Base-by-base conservation (phyloP, 371 early-diverging fungal genomes). In the Basidiobolus meristosporus region DNA sequence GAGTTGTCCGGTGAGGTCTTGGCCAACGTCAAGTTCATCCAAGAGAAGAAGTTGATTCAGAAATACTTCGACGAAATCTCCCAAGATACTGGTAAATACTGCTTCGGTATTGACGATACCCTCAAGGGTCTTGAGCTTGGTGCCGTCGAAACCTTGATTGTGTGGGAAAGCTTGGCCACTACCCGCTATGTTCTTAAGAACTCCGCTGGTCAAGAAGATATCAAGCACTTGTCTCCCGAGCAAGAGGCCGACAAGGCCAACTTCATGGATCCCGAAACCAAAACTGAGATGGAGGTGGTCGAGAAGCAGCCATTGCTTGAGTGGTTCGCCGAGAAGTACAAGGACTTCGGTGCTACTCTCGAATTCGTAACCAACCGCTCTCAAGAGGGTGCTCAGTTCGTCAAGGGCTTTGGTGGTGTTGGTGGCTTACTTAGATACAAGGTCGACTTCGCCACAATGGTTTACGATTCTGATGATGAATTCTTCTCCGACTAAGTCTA, bases 391-490 rank as follows among this genome's bases (percentile, higher is more conserved):
- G 75, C 92, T 28, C 98, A 99, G 61, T 99, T 99, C 69, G 90
- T 95, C 40, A 85, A 85, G 57, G 99, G 98, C 19, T 99, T 99
- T 68, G 99, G 99, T 63, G 99, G 99, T 38, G 89, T 99, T 48
- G 99, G 99, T 36, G 99, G 97, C 22, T 59, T 98, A 21, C 72
- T 99, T 41, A 82, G 97, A 43, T 99, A 98, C 75, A 93, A 93
- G 74, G 81, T 95, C 46, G 77, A 85, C 51, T 75, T 82, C 59
- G 73, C 68, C 12, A 48, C 52, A 40, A 53, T 62, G 52, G 45
- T 34, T 21, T 59, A 62, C 40, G 59, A 62, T 38, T 59, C 59
- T 42, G 62, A 62, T 33, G 47, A 51, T 18, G 43, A 36, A 39
- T 62, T 56, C 53, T 59, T n/a, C 44, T 46, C 55, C 59, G 43